Base-by-base conservation (phyloP, 371 early-diverging fungal genomes). In the Mortierella sp. region DNA sequence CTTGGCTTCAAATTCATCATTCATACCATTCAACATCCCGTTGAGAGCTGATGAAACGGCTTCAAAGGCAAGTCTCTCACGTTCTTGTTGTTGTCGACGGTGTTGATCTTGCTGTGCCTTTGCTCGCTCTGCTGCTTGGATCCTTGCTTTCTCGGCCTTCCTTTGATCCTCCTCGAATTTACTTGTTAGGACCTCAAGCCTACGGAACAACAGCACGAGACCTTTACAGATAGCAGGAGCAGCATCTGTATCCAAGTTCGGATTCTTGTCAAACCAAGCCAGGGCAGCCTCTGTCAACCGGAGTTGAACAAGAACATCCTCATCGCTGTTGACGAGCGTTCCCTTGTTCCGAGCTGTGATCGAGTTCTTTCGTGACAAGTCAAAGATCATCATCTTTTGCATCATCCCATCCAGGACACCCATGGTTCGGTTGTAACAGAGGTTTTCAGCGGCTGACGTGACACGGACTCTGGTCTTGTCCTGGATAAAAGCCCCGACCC, bases 371-470 rank as follows among this genome's bases (percentile, higher is more conserved):
- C 83, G 66, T 0, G 81, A 77, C 16, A 83, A 52, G 26, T 83
- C 83, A 79, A 72, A 83, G 29, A 83, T 74, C 81, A 83, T 81
- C 83, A 83, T 81, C 60, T 81, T 81, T 50, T 83, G 83, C 69
- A 81, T 75, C 60, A 83, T 77, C 28, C 72, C 71, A 44, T 81
- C 81, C 19, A 72, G 52, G 16, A 81, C 79, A 0, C 75, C 67
- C 63, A 81, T 73, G 23, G 81, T 68, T 21, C 81, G 79, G 45
- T 74, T 75, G 28, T 72, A 80, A 44, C 72, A 65, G 30, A 74
- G 48, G 21, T 79, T 70, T 57, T 82, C 82, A 12, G 73, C 68
- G 1, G 75, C 74, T 4, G 80, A 73, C 4, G 80, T 73, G 43
- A 74, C 72, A 12, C 81, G 81, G 47, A 79, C 72, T 18, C 53